Evolutionary conservation across 1,139 yeast genomes (phyloP), one percentile per base, ranked within the genome.

Genomic region (Taphrina communis): DNA sequence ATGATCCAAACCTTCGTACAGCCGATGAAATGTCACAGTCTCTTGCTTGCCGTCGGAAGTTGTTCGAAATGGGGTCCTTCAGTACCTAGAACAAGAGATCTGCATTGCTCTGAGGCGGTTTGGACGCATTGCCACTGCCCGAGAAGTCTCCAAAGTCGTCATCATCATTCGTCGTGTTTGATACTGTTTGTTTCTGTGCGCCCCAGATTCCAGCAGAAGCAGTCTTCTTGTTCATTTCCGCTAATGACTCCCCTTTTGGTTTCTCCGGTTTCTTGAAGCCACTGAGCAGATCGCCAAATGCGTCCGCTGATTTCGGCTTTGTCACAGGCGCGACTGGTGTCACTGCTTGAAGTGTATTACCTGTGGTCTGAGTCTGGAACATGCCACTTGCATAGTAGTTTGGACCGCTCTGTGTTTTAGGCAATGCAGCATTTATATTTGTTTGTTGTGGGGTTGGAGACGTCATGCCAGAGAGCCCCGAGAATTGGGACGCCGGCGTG

Each of bases 171-270:
- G 38, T 44, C n/a, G 55, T 38, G 36, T 56, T 9, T 9, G 66
- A 39, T n/a, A 39, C 42, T 19, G 60, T 31, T 14, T 61, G n/a
- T 35, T 56, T 39, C 7, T 53, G 35, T 11, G 61, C 56, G 1
- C 61, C 67, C 67, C 67, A 63, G 46, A 63, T 63, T 6, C 67
- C 67, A n/a, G 67, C 67, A 1, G 61, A 55, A 14, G 67, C 67
- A 25, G 58, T 55, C 58, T 63, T 56, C 61, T 55, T 63, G 61
- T 63, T 63, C 67, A 63, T 63, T 38, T 63, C 67, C 12, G 67
- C 59, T 6, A 63, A 25, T 9, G 67, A 63, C 19, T 56, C 59
- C 17, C 67, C 67, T 21, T 63, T 63, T 17, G 67, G 61, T 11
- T 48, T 53, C 31, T 44, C 59, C 31, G 67, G 51, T 46, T 63